Evolutionary conservation across 345 rosid species (phyloP).

Genomic region (Eucalyptus urophylla): DNA sequence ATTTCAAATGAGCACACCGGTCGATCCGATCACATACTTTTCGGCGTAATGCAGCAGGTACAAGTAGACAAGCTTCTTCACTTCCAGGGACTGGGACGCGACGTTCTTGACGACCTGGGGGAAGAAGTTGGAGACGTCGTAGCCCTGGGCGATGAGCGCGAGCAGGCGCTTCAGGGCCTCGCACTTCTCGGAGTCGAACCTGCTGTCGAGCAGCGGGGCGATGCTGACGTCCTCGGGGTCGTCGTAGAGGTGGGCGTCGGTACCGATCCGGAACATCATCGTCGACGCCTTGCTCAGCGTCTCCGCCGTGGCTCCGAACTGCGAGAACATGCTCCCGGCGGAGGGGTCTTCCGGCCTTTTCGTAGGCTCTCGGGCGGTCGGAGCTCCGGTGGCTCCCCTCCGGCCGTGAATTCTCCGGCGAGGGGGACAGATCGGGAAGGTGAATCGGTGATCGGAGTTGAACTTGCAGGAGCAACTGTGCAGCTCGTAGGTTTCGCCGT

Average conservation of each 20-base stretch:
- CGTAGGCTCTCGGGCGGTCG: neutral
- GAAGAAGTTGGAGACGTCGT: constrained; percentile 94
- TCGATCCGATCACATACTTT: constrained; percentile 31
- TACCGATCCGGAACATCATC: constrained; percentile 74
- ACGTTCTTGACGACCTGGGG: constrained; percentile 98
- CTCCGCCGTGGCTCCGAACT: constrained; percentile 74
- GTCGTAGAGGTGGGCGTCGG: constrained; percentile 95
- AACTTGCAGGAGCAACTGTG: neutral
- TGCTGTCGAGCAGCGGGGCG: constrained; percentile 79
- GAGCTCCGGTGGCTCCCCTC: neutral
- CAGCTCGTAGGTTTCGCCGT: neutral
- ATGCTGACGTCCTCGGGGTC: constrained; percentile 92
- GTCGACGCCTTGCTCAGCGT: constrained; percentile 91
- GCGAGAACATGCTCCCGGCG: constrained; percentile 51
- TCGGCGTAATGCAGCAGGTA: constrained; percentile 93
- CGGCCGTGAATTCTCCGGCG: neutral
- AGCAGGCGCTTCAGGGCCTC: constrained; percentile 96
- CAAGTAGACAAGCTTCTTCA: constrained; percentile 93
- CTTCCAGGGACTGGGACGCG: constrained; percentile 89
- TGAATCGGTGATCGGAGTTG: neutral
- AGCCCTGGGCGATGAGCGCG: constrained; percentile 90
- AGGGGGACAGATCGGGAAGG: neutral
- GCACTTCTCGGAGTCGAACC: constrained; percentile 88
- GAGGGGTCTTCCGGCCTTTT: constrained; percentile 1
- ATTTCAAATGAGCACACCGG: neutral